Evolutionary conservation across 2,329 filamentous ascomycete genomes (phyloP).

Genomic region (Aspergillus japonicus): DNA sequence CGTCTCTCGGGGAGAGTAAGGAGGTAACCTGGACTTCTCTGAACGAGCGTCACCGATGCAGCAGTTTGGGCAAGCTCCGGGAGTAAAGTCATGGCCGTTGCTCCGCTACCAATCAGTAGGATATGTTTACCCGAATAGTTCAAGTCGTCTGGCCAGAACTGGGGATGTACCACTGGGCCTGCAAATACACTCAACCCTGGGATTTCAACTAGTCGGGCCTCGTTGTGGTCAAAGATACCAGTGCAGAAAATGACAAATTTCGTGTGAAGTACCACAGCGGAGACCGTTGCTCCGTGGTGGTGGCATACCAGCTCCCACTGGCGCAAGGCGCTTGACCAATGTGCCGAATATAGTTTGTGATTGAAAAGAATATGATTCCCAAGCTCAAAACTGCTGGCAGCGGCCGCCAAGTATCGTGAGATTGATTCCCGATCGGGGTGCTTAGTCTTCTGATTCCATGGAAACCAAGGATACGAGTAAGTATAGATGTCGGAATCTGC

Average conservation of each 20-base stretch:
- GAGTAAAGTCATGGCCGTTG: constrained; percentile 70
- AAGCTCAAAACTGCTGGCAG: constrained; percentile 51
- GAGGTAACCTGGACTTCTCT: constrained; percentile 71
- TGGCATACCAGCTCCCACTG: too few relatives aligned
- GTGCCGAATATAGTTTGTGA: too few relatives aligned
- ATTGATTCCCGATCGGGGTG: constrained; percentile 40
- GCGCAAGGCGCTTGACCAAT: too few relatives aligned
- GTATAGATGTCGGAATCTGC: constrained; percentile 59
- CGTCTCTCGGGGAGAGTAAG: constrained; percentile 34
- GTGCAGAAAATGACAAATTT: constrained; percentile 47
- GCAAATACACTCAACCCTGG: constrained; percentile 62
- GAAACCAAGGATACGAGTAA: constrained; percentile 62
- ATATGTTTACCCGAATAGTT: constrained; percentile 65
- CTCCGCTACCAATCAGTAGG: constrained; percentile 71
- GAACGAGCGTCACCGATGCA: constrained; percentile 62
- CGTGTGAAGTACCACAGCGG: too few relatives aligned
- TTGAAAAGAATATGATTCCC: constrained; percentile 50
- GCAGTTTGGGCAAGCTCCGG: constrained; percentile 62
- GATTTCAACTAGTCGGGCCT: constrained; percentile 66
- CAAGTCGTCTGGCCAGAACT: constrained; percentile 69
- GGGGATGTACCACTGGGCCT: constrained; percentile 63
- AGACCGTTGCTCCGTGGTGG: too few relatives aligned
- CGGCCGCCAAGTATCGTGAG: constrained; percentile 51
- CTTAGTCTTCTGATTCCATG: constrained; percentile 38
- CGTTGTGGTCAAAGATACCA: constrained; percentile 60